These are phyloP conservation scores for Boletus fagicola DNA, from an alignment of 768 basidiomycete genomes.

Conservation along the genomic window DNA sequence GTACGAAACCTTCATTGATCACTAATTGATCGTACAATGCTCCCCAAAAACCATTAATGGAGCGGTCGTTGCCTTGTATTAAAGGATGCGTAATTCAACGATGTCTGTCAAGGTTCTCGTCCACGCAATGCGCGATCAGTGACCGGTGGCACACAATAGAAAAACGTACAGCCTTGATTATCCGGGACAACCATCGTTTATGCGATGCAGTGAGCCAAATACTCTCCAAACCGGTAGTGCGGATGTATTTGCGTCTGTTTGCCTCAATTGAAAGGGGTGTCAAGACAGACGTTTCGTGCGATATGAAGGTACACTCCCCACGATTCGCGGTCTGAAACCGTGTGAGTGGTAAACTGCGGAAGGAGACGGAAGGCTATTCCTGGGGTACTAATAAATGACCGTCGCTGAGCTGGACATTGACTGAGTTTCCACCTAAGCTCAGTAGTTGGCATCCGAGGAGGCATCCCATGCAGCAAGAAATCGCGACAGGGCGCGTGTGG, in stretches of 20 bases:
- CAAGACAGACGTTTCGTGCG: neutral
- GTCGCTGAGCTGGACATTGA: slow-evolving; percentile 14
- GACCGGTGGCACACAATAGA: neutral
- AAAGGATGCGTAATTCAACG: neutral
- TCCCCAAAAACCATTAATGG: neutral
- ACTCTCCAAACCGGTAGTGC: neutral
- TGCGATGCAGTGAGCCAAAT: slow-evolving; percentile 4
- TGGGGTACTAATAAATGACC: slow-evolving; percentile 1
- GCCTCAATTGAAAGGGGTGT: neutral
- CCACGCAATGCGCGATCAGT: neutral
- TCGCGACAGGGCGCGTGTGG: neutral
- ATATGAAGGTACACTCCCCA: slow-evolving; percentile 2
- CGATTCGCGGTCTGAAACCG: neutral
- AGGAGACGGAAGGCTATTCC: slow-evolving; percentile 7
- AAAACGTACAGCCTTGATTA: slow-evolving; percentile 9
- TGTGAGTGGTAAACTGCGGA: slow-evolving; percentile 1
- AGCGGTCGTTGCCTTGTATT: neutral
- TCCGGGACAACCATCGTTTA: slow-evolving; percentile 1
- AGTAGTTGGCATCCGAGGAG: neutral
- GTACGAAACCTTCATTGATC: slow-evolving; percentile 7
- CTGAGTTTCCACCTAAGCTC: slow-evolving; percentile 12
- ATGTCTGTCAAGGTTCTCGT: neutral
- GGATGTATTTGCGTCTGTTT: neutral
- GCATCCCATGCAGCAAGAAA: neutral
- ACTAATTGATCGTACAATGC: slow-evolving; percentile 11